phyloP scores from a whole-genome alignment of 768 basidiomycete species.

The Daedaleopsis nitida region DNA sequence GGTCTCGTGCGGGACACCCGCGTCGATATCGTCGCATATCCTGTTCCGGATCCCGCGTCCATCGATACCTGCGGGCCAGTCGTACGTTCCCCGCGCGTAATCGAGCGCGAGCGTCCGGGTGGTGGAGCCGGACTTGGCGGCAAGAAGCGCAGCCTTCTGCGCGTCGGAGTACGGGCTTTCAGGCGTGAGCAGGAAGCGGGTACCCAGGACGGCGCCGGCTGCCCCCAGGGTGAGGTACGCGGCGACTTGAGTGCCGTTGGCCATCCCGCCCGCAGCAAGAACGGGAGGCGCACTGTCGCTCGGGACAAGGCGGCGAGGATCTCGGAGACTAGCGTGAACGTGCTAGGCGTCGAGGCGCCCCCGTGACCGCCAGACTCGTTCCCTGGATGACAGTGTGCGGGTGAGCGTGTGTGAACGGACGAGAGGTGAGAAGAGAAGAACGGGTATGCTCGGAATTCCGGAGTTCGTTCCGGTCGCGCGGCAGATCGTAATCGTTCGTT shows the following conservation, averaged over 20 bases:
- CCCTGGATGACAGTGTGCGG: conserved; percentile 43
- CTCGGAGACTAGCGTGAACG: conserved; percentile 59
- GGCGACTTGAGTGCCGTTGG: conserved; percentile 64
- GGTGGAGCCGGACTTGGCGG: conserved; percentile 28
- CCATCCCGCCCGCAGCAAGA: conserved; percentile 76
- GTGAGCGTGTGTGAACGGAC: neutral
- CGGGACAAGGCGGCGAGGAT: conserved; percentile 45
- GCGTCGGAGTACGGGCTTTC: conserved; percentile 49
- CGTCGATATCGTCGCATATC: conserved; percentile 59
- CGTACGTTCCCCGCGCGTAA: conserved; percentile 30
- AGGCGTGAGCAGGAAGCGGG: conserved; percentile 69
- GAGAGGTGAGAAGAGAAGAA: neutral
- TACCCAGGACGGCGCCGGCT: conserved; percentile 69
- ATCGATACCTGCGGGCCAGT: conserved; percentile 39
- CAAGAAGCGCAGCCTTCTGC: conserved; percentile 37
- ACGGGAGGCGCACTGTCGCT: conserved; percentile 50
- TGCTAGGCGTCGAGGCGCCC: conserved; percentile 52
- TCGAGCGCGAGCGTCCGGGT: conserved; percentile 38
- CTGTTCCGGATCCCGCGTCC: conserved; percentile 56
- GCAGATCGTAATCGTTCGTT: neutral
- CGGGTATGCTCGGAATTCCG: conserved; percentile 8
- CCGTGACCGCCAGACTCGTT: conserved; percentile 85
- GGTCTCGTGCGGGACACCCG: conserved; percentile 44
- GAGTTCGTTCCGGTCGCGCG: conserved; percentile 1
- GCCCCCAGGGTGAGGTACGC: conserved; percentile 67